Evolutionary conservation across 2,329 filamentous ascomycete genomes (phyloP), one percentile per base, ranked within the genome.

Genomic region (Paramyrothecium roridum): DNA sequence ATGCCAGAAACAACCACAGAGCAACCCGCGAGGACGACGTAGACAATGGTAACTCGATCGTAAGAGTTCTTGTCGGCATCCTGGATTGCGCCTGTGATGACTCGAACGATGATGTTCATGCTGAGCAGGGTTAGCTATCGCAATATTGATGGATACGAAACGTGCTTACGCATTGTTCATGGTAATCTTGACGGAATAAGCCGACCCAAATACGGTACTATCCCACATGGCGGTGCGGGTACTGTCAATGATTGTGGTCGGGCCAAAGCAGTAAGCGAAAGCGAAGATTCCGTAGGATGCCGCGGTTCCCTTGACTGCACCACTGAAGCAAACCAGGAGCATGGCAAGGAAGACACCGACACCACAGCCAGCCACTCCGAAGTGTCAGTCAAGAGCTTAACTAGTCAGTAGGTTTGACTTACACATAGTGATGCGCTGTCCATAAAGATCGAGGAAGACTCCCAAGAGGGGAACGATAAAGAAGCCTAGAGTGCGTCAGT

Each of bases 221-320:
- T 81, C 69, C 76, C 76, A 80, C 56, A 83, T 73, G 1, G 74
- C 73, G 0, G 80, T 81, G 16, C 80, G 75, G 12, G 81, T 79
- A 22, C 76, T 71, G 58, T 83, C 80, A 53, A 83, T 81, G 57
- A 83, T 78, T 2, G 75, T 70, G 0, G 78, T 78, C 0, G 79
- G 78, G 0, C 80, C 80, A 20, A 82, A 70, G 1, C 71, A 75
- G 10, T 69, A 71, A 1, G 78, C 76, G 23, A 82, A 66, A 3
- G 79, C 80, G 52, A 78, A 83, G 22, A 83, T 40, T 13, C 78
- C 82, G 48, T 84, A 83, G 1, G 76, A 72, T 1, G 80, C 80
- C 2, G 78, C 80, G 0, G 80, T 82, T 2, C 81, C 81, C 1
- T 69, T 59, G 2, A 72, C 61, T 0, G 72, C 73, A 0, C 69